A percentile compares a stretch with the other conserved stretches of the same genome.
These are phyloP conservation scores for Ochromonas danica DNA, from an alignment of 108 stramenopile genomes.

Conservation along the genomic window DNA sequence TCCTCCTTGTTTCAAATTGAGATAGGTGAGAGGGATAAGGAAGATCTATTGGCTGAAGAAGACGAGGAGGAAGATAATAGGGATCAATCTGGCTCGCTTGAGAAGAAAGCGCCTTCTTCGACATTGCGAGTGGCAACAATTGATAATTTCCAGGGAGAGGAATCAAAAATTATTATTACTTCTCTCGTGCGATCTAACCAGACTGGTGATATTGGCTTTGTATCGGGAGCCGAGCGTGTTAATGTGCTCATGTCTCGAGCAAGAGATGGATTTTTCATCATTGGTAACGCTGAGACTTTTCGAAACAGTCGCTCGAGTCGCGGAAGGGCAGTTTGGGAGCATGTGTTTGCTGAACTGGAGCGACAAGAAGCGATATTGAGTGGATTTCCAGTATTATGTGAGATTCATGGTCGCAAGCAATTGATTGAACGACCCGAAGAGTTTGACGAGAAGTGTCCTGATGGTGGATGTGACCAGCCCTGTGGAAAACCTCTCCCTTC, in stretches of 20 bases:
- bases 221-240: constrained; percentile 46
- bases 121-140: constrained; percentile 35
- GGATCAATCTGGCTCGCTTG: background rate
- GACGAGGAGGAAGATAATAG: background rate
- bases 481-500: constrained; percentile 34
- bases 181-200: constrained; percentile 50
- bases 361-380: constrained; percentile 37
- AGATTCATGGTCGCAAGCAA: constrained; percentile 32
- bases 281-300: constrained; percentile 45
- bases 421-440: constrained; percentile 37
- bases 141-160: constrained; percentile 60
- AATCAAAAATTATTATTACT: constrained; percentile 46
- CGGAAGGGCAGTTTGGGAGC: constrained; percentile 19
- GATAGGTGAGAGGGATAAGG: constrained; percentile 36
- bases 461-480: constrained; percentile 41
- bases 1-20: too few species aligned
- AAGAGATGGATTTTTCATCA: constrained; percentile 42
- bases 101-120: background rate
- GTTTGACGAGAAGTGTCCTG: constrained; percentile 36
- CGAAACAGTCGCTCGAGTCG: background rate
- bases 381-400: constrained; percentile 38
- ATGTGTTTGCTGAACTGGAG: constrained; percentile 26
- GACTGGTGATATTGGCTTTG: constrained; percentile 49
- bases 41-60: constrained; percentile 36
- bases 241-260: constrained; percentile 54